These are phyloP conservation scores for Schoenoplectus triqueter DNA, from an alignment of 202 grass and related monocot species.

Conservation along the genomic window DNA sequence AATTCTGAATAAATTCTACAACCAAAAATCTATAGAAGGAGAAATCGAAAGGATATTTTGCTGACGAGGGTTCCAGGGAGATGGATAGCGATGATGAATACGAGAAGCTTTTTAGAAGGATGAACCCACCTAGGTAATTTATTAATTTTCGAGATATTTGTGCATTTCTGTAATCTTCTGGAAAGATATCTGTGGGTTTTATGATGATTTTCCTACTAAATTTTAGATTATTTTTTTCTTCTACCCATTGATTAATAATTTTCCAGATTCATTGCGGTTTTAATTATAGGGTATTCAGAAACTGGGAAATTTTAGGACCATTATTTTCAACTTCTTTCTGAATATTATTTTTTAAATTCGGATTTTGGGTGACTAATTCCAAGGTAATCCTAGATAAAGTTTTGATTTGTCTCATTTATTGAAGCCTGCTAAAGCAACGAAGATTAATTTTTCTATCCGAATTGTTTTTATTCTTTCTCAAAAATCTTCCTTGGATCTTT, in stretches of 20 bases:
- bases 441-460: not conserved
- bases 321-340: not conserved
- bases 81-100: slow-evolving; percentile 74
- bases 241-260: not conserved
- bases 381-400: not conserved
- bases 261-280: not conserved
- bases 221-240: no score
- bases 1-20: not conserved
- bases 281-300: not conserved
- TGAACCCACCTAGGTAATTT: slow-evolving; percentile 77
- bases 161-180: not conserved
- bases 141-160: not conserved
- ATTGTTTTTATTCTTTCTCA: not conserved
- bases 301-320: not conserved
- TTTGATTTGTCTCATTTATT: not conserved
- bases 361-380: not conserved
- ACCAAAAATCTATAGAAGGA: no score
- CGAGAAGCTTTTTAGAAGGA: slow-evolving; percentile 70
- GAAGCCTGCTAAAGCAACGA: not conserved
- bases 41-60: not conserved
- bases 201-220: no score
- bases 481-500: not conserved
- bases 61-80: not conserved
- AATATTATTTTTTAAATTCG: not conserved
- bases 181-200: no score